phyloP scores from a whole-genome alignment of 108 stramenopile species.

The Nitzschia palea region DNA sequence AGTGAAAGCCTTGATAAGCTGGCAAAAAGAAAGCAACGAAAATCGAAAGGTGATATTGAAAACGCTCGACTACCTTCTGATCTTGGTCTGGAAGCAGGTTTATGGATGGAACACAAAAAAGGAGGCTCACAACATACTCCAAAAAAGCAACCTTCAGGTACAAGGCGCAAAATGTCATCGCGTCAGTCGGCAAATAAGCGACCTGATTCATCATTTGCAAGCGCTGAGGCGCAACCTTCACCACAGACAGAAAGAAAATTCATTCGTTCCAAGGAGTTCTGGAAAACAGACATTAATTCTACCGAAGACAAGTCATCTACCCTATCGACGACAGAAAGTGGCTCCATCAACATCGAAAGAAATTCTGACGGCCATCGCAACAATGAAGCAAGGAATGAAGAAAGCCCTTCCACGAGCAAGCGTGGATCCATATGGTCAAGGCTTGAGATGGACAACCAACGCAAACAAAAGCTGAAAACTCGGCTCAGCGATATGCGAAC shows the following conservation, averaged over 20 bases:
- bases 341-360: no score
- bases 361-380: no score
- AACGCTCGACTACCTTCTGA: constrained; percentile 10
- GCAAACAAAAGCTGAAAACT: constrained; percentile 4
- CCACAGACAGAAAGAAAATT: no score
- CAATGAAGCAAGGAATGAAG: no score
- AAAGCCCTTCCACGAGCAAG: no score
- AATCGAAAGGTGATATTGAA: neutral
- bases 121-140: constrained; percentile 3
- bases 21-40: neutral
- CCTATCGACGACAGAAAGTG: no score
- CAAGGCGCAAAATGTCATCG: neutral
- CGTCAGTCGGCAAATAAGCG: no score
- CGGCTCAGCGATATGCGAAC: neutral
- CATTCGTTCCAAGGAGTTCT: no score
- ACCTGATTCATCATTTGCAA: no score
- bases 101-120: constrained; percentile 25
- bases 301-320: no score
- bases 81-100: constrained; percentile 31
- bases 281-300: no score
- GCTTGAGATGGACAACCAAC: constrained; percentile 16
- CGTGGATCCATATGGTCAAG: constrained; percentile 14
- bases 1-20: neutral
- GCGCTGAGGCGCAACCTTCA: no score
- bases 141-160: neutral